Evolutionary conservation across 2,329 filamentous ascomycete species (phyloP).

Genomic region (Myriosclerotinia scirpicola): DNA sequence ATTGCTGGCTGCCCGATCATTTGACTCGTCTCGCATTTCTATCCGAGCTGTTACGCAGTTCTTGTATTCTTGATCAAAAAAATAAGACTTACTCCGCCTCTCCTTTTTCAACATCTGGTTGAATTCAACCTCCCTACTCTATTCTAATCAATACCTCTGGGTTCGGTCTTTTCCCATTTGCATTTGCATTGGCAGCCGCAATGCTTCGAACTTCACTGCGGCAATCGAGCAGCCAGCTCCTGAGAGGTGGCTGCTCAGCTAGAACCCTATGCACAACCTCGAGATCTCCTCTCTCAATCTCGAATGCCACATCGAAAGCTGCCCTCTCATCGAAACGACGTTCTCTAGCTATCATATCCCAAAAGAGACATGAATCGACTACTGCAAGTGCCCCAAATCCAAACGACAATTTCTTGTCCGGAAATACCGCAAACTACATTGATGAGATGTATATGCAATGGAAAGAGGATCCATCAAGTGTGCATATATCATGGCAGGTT

Average conservation of each 20-base stretch:
- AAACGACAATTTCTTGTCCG: slow-evolving; percentile 94
- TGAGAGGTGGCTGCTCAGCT: slow-evolving; percentile 52
- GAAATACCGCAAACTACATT: slow-evolving; percentile 97
- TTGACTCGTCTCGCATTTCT: slow-evolving; percentile 23
- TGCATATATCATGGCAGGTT: slow-evolving; percentile 97
- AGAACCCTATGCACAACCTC: slow-evolving; percentile 40
- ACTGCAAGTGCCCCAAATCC: slow-evolving; percentile 65
- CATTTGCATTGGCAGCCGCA: slow-evolving; percentile 49
- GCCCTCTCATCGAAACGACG: slow-evolving; percentile 49
- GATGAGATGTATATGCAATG: slow-evolving; percentile 99
- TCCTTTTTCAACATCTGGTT: slow-evolving; percentile 41
- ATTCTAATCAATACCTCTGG: neutral
- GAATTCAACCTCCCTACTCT: slow-evolving; percentile 4
- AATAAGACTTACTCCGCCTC: slow-evolving; percentile 51
- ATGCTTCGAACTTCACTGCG: slow-evolving; percentile 73
- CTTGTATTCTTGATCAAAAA: slow-evolving; percentile 3
- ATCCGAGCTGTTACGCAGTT: slow-evolving; percentile 19
- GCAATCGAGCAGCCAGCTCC: slow-evolving; percentile 64
- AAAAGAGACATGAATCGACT: slow-evolving; percentile 57
- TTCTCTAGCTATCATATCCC: slow-evolving; percentile 47
- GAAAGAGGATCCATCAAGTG: slow-evolving; percentile 89
- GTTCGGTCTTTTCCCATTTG: slow-evolving; percentile 30
- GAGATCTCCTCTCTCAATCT: slow-evolving; percentile 46
- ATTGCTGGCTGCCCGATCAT: slow-evolving; percentile 12
- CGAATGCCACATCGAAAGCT: slow-evolving; percentile 41